Base-by-base conservation (phyloP, 2,329 filamentous ascomycete species). In the Sclerotinia trifoliorum region DNA sequence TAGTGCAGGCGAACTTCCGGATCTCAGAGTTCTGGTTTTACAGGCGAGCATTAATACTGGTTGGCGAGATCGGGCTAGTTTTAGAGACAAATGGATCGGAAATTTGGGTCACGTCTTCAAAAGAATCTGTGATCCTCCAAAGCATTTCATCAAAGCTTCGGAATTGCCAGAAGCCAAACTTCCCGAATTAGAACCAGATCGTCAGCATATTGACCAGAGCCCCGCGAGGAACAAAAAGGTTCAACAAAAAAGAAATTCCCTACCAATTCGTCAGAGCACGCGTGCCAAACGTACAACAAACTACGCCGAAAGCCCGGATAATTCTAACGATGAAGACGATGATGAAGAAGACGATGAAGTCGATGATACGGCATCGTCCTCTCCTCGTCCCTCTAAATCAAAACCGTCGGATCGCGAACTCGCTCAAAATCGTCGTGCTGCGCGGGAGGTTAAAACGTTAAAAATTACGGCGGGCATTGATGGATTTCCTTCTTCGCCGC, bases 31-130 rank as follows among this genome's bases (percentile, higher is more conserved):
- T 55, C 80, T 97, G 15, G 83, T 86, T 1, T 85, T 97, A 60
- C 72, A 91, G 74, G 89, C 90, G 1, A 94, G 93, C 78, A 82
- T 97, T 60, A 88, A 94, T 75, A 85, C 88, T 57, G 88, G 90
- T 35, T 97, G 93, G 92, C 89, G 93, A 70, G 87, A 93, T 75
- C 87, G 94, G 54, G 91, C 91, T 24, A 84, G 85, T n/a, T 89
- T 97, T 75, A 86, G 94, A 51, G 87, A 90, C 72, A 86, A 87
- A 71, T 96, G 93, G 92, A 88, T 88, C 62, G 82, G 85, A n/a
- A 88, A 84, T 71, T 81, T 97, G 64, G 85, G 88, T 67, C 83
- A 81, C 17, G 84, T 93, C 3, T 94, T 92, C 74, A 83, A 88
- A 61, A 82, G 86, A 21, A 79, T 78, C 2, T 78, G 77, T 21